Base-by-base conservation (phyloP, 2,329 filamentous ascomycete genomes). In the Ilyonectria mors-panacis region DNA sequence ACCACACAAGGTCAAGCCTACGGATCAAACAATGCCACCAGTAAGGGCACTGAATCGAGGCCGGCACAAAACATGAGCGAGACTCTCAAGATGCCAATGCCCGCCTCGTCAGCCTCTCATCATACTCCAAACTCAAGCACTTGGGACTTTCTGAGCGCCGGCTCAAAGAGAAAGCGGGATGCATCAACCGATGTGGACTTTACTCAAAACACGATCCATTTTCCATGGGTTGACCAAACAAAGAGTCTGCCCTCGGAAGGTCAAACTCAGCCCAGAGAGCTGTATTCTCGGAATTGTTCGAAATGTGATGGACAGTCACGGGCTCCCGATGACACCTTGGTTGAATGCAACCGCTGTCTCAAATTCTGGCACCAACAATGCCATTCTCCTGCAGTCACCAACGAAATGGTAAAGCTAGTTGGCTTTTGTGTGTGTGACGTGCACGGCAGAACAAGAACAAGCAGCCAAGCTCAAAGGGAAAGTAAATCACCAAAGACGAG, bases 101-200 rank as follows among this genome's bases (percentile, higher is more conserved):
- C 58, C 9, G 48, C 39, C 5, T 30, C 55, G 21, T 28, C 65
- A 28, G 35, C 47, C 21, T 44, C 66, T 26, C 54, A 59, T 17
- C 69, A 65, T 33, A 55, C 28, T 28, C 62, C 56, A n/a, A 19
- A 15, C n/a, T 39, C 58, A 21, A 54, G 47, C 12, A 30, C 54
- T 7, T 33, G 37, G 26, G 35, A 42, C 42, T 65, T 63, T 33
- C 55, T 69, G 15, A 68, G 57, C 19, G 28, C 37, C 6, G 64
- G 70, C 4, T 44, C 71, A 15, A 81, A 81, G 67, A 72, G 78
- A 39, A 81, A 81, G 66, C 73, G 76, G 63, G 70, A 70, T 13
- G 26, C 67, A 2, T 55, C 62, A 17, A 59, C 28, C 2, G 66
- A 66, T 15, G 66, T 76, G 4, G 78, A 82, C 50, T 81, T 81